Evolutionary conservation across 1,284 basidiomycete genomes (phyloP), one percentile per base, ranked within the genome.

Genomic region (Coniferiporia weirii): DNA sequence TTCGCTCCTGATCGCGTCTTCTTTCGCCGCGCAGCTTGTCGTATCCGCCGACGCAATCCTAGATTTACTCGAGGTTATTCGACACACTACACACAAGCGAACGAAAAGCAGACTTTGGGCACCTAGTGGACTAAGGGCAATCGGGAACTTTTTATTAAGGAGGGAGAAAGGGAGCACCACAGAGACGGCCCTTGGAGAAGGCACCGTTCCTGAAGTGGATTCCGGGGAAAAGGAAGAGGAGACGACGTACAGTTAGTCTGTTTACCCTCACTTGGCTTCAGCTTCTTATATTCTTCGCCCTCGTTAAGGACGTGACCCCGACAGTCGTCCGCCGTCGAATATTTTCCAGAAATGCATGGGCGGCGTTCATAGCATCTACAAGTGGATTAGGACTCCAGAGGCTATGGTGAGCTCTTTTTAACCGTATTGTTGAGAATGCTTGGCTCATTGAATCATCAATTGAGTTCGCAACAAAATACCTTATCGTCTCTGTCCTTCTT

Each of bases 401-500:
- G 77, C 76, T 8, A 63, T 78, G 61, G 78, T 79, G 63, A 44
- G 72, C 67, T 19, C 35, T 35, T 5, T 34, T 19, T 49, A 9
- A 34, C 48, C 19, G 15, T 40, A 32, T 19, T 15, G 8, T 34
- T 8, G 46, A 27, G 53, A 36, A 45, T 17, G 13, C 22, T 49
- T 32, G 35, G 44, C 38, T 40, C 38, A 40, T 40, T 12, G 38
- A 40, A 40, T 40, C 15, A 7, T 40, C 8, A 40, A 40, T 45
- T 0, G 49, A 80, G 79, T 88, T 83, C 64, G 77, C 79, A 0
- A 72, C 84, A 67, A 81, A 84, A 64, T 83, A 84, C 66, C 76
- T 74, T 0, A 59, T 85, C 15, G 68, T 84, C 13, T 78, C 78
- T 0, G 69, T 87, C 35, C 78, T 77, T 0, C 69, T 87, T 1